Evolutionary conservation across 176 grass and related monocot species (phyloP).

Genomic region (Aegilops tauschii): DNA sequence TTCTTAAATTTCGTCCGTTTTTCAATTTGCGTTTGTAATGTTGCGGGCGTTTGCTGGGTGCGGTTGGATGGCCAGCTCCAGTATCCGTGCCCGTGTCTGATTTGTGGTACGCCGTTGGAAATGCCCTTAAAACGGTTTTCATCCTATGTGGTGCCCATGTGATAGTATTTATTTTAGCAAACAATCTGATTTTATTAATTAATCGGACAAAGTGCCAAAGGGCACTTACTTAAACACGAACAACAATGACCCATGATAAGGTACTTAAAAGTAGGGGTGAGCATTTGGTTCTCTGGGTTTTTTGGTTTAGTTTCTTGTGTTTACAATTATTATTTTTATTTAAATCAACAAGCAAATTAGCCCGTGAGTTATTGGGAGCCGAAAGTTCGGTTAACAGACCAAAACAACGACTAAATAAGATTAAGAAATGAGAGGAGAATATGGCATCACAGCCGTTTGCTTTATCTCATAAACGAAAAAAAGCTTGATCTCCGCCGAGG

Average conservation of each 20-base stretch:
- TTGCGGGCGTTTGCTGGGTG: too few species aligned
- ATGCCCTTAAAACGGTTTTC: neutral
- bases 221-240: neutral
- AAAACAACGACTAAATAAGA: neutral
- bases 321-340: neutral
- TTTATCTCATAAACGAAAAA: neutral
- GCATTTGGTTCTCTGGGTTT: neutral
- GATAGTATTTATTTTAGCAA: neutral
- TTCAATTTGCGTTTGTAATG: too few species aligned
- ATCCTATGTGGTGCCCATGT: neutral
- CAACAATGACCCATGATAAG: neutral
- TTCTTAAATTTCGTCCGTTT: too few species aligned
- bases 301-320: neutral
- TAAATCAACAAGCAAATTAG: neutral
- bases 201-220: neutral
- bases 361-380: neutral
- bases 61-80: too few species aligned
- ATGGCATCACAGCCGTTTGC: neutral
- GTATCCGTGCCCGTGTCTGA: too few species aligned
- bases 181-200: neutral
- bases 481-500: neutral
- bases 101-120: too few species aligned
- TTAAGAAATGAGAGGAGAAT: constrained; percentile 2
- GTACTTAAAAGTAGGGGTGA: neutral
- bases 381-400: neutral